Conservation (phyloP, 2,329 filamentous ascomycete genomes). For the Lasiodiplodia theobromae region DNA sequence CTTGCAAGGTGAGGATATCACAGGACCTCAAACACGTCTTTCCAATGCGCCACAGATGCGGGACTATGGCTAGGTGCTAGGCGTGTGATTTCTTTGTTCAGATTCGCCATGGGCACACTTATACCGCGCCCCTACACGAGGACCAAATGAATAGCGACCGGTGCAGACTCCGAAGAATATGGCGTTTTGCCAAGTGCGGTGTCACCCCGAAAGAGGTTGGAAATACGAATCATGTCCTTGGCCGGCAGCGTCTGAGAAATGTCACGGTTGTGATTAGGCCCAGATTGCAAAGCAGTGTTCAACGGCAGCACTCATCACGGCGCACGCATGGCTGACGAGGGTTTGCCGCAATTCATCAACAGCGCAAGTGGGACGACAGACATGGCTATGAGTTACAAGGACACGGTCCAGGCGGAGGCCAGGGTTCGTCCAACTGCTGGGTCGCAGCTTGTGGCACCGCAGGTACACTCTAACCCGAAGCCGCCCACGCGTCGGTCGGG, state of each 20-base stretch:
- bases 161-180: neutral
- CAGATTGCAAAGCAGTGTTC: neutral
- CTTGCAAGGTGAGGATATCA: neutral
- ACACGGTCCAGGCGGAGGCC: neutral
- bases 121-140: neutral
- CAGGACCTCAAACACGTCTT: neutral
- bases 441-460: neutral
- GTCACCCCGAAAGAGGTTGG: neutral
- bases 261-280: neutral
- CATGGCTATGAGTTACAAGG: neutral
- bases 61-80: neutral
- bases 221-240: neutral
- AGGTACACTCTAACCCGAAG: conserved; percentile 2
- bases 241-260: neutral
- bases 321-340: neutral
- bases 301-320: neutral
- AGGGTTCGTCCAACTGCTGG: neutral
- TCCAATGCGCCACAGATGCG: neutral
- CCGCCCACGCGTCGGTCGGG: neutral
- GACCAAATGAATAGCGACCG: neutral
- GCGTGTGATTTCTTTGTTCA: neutral
- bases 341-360: neutral
- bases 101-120: neutral
- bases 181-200: neutral
- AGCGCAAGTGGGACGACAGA: neutral